These are phyloP conservation scores for Annulohypoxylon stygium DNA, from an alignment of 495 filamentous ascomycete genomes.

Conservation along the genomic window DNA sequence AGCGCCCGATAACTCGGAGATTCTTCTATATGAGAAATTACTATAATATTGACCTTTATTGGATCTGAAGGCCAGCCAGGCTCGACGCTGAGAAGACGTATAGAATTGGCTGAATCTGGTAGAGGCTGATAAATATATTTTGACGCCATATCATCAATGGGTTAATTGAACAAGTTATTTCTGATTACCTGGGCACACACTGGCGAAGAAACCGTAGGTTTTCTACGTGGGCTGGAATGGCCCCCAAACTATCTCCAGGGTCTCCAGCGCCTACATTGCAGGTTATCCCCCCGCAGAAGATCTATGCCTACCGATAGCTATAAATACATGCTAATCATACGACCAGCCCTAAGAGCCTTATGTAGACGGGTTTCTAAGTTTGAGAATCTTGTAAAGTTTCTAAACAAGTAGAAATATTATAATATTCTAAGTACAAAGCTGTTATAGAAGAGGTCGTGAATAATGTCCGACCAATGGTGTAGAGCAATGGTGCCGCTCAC, in stretches of 20 bases:
- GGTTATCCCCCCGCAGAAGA: not conserved
- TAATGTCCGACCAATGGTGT: no score
- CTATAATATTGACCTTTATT: not conserved
- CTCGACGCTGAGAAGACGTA: conserved; percentile 14
- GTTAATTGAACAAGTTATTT: not conserved
- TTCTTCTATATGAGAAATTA: conserved; percentile 1
- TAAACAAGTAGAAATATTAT: no score
- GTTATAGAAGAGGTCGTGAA: no score
- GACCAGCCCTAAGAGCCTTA: not conserved
- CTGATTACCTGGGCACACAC: not conserved
- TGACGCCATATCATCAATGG: not conserved
- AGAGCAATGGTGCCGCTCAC: no score
- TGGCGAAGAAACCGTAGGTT: not conserved
- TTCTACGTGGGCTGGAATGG: not conserved
- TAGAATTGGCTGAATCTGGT: conserved; percentile 12
- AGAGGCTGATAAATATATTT: not conserved
- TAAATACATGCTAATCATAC: conserved; percentile 7
- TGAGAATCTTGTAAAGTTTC: not conserved
- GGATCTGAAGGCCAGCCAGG: conserved; percentile 18
- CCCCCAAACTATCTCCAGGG: not conserved
- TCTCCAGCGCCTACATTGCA: no score
- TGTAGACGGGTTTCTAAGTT: not conserved
- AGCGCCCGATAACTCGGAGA: conserved; percentile 11
- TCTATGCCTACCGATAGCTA: not conserved
- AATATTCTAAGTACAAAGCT: no score